A percentile compares a stretch with the other conserved stretches of the same genome.
phyloP scores from a whole-genome alignment of 768 basidiomycete genomes.

The Gloeophyllum trabeum region DNA sequence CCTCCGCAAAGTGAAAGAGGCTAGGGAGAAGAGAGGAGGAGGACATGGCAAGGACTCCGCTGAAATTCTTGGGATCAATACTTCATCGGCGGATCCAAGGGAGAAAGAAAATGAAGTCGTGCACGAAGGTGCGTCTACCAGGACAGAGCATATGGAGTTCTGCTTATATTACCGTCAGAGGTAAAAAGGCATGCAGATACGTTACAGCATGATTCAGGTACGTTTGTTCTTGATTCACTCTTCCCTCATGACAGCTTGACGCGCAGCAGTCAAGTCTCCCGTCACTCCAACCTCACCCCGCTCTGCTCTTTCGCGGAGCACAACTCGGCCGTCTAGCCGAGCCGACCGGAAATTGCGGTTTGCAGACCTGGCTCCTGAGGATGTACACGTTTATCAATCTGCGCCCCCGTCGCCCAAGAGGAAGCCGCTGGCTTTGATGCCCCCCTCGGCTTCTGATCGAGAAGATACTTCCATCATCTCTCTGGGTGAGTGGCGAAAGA shows the following conservation, averaged over 20 bases:
- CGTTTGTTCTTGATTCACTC: not conserved
- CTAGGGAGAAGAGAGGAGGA: constrained; percentile 24
- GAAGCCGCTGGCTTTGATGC: constrained; percentile 45
- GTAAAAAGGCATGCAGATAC: not conserved
- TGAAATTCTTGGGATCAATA: not conserved
- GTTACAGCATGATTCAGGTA: not conserved
- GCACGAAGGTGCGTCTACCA: not conserved
- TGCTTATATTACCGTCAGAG: too few relatives aligned
- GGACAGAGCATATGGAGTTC: too few relatives aligned
- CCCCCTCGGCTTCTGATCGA: constrained; percentile 26
- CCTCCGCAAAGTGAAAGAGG: constrained; percentile 40
- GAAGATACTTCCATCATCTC: constrained; percentile 18
- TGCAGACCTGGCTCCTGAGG: constrained; percentile 60
- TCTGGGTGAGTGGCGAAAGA: constrained; percentile 26
- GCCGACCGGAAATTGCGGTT: constrained; percentile 53
- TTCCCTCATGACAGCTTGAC: not conserved
- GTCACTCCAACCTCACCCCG: constrained; percentile 14
- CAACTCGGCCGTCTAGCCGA: constrained; percentile 50
- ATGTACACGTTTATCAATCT: constrained; percentile 77
- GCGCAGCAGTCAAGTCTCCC: not conserved
- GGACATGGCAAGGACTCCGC: not conserved
- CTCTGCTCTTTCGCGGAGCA: constrained; percentile 34
- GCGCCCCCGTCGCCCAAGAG: constrained; percentile 67
- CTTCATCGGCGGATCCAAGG: not conserved
- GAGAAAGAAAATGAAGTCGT: not conserved